phyloP scores from a whole-genome alignment of 148 eudicot genomes.

The Camellia sinensis region DNA sequence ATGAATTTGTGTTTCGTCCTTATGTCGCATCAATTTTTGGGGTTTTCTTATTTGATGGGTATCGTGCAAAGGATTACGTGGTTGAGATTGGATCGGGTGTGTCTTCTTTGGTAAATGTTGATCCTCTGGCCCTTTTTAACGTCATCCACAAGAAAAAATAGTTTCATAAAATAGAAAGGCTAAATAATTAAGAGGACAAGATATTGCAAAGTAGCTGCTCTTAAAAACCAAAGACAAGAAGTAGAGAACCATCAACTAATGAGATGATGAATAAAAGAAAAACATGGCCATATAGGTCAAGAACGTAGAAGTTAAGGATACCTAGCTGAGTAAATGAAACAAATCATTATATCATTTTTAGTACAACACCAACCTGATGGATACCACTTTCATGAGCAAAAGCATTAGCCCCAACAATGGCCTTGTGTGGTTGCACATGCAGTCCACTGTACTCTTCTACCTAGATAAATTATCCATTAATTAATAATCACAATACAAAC shows the following conservation, averaged over 20 bases:
- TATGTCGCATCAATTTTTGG: too few relatives aligned
- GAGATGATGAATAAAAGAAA: not conserved
- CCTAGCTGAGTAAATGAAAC: not conserved
- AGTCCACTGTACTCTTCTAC: constrained; percentile 58
- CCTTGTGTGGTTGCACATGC: constrained; percentile 59
- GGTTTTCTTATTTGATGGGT: too few relatives aligned
- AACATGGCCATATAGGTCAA: not conserved
- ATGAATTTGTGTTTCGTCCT: too few relatives aligned
- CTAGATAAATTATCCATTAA: constrained; percentile 20
- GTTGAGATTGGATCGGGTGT: too few relatives aligned
- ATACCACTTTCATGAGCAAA: constrained; percentile 66
- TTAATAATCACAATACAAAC: not conserved
- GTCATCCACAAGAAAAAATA: too few relatives aligned
- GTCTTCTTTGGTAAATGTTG: too few relatives aligned
- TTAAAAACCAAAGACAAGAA: not conserved
- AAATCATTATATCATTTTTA: not conserved
- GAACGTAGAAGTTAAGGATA: not conserved
- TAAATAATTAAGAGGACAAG: too few relatives aligned
- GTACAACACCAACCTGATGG: constrained; percentile 45
- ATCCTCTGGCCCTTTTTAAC: too few relatives aligned
- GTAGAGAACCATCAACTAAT: not conserved
- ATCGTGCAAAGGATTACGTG: too few relatives aligned
- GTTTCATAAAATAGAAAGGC: too few relatives aligned
- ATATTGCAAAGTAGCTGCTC: too few relatives aligned
- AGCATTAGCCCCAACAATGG: constrained; percentile 64